Base-by-base conservation (phyloP, 805 yeast species). In the Teunomyces barrocoloradensis region DNA sequence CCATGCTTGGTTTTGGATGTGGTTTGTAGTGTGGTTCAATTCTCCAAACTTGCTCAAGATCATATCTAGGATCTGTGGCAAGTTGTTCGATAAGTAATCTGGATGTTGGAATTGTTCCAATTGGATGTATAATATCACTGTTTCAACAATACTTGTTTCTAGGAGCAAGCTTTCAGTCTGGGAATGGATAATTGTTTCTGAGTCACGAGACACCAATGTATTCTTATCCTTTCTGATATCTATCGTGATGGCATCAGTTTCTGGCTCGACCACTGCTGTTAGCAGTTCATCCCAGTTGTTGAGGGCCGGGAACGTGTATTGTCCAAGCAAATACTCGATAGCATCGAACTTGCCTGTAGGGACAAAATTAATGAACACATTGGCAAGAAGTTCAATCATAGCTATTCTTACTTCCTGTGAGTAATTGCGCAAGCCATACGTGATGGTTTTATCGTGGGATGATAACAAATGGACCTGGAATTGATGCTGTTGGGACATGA, bases 401-500 rank as follows among this genome's bases (percentile, higher is more conserved):
- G 76, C 70, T 9, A 65, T 56, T 32, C 78, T 56, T 6, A 73
- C 56, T 46, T 71, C 77, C 39, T 64, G 55, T 6, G 62, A 59
- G 35, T 50, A 64, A 34, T 70, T 65, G 1, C 67, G 51, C 35
- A 73, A 61, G 2, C 71, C 69, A 42, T 56, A 60, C 1, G 54
- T 39, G 27, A 72, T 42, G 1, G 54, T 42, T 35, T 69, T 70
- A 33, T 68, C 74, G 48, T 69, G 58, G 1, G 65, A 42, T 3
- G 55, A 28, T 36, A 73, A 57, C 9, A 73, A 45, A 21, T 53
- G 50, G 12, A 44, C 44, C 55, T 73, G 78, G 51, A 60, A 71
- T 46, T 59, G 68, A 48, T 70, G 64, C 48, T 73, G 77, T 43
- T 63, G 73, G 6, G 58, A 41, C 75, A 72, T 71, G 34, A 73